phyloP scores from a whole-genome alignment of 2,329 filamentous ascomycete species.

The Exophiala bonariae region DNA sequence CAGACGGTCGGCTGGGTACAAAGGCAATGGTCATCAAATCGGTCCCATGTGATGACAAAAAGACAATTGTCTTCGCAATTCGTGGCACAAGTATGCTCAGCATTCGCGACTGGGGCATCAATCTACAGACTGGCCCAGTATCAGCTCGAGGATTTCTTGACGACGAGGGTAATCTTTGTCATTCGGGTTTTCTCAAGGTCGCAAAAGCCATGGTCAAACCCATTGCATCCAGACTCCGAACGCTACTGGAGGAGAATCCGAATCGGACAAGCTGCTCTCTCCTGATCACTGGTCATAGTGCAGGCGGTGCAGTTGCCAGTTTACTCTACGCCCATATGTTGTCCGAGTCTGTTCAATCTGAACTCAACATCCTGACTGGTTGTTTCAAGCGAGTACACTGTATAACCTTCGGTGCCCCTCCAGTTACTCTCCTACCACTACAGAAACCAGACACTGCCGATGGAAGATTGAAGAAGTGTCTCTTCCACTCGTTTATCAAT shows the following conservation, averaged over 20 bases:
- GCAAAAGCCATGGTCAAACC: slow-evolving; percentile 73
- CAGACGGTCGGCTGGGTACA: slow-evolving; percentile 71
- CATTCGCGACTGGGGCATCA: slow-evolving; percentile 85
- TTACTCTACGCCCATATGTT: slow-evolving; percentile 84
- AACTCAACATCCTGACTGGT: slow-evolving; percentile 67
- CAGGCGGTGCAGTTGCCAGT: slow-evolving; percentile 79
- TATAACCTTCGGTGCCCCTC: slow-evolving; percentile 81
- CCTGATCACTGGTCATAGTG: slow-evolving; percentile 82
- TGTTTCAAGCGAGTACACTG: slow-evolving; percentile 81
- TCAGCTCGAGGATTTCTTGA: slow-evolving; percentile 72
- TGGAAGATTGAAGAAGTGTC: slow-evolving; percentile 58
- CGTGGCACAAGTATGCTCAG: slow-evolving; percentile 67
- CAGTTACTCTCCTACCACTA: slow-evolving; percentile 70
- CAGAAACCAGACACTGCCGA: slow-evolving; percentile 51
- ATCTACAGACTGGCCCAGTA: slow-evolving; percentile 68
- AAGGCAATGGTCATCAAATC: slow-evolving; percentile 86
- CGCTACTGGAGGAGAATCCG: slow-evolving; percentile 71
- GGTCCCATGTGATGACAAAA: slow-evolving; percentile 72
- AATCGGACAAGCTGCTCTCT: slow-evolving; percentile 66
- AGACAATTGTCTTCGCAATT: slow-evolving; percentile 80
- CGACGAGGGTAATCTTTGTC: slow-evolving; percentile 73
- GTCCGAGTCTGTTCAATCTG: slow-evolving; percentile 57
- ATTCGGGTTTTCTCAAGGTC: slow-evolving; percentile 75
- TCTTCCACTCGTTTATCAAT: slow-evolving; percentile 80
- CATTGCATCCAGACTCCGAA: slow-evolving; percentile 68